A percentile compares a stretch with the other conserved stretches of the same genome.
phyloP scores from a whole-genome alignment of 257 asterid species.

The Agastache rugosa region DNA sequence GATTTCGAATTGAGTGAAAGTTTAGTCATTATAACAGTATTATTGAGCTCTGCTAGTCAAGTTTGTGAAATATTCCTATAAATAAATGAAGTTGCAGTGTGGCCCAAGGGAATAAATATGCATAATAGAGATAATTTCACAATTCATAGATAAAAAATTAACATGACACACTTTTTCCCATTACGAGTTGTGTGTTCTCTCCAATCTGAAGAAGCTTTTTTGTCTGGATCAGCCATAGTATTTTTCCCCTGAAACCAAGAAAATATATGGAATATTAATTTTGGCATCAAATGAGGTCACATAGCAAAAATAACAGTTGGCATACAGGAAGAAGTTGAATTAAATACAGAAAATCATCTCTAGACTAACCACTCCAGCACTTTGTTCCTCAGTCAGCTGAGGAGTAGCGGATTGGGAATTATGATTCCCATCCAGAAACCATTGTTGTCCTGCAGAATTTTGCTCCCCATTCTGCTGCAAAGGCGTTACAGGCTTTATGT shows the following conservation, averaged over 20 bases:
- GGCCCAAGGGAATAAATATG: neutral
- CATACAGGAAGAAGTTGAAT: constrained; percentile 9
- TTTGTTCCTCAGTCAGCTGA: constrained; percentile 53
- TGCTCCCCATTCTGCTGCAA: constrained; percentile 55
- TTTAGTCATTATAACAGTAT: constrained; percentile 3
- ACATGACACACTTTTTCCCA: constrained; percentile 68
- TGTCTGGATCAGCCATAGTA: constrained; percentile 40
- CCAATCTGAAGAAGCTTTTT: constrained; percentile 61
- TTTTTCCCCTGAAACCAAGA: constrained; percentile 57
- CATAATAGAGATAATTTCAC: constrained; percentile 9
- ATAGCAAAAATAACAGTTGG: neutral
- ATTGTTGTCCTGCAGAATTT: constrained; percentile 41
- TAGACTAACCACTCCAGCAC: constrained; percentile 42
- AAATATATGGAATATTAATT: constrained; percentile 17
- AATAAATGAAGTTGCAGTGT: neutral
- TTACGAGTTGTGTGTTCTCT: constrained; percentile 65
- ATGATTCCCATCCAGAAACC: constrained; percentile 47
- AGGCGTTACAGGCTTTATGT: constrained; percentile 54
- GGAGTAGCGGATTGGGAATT: constrained; percentile 52
- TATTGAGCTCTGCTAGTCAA: constrained; percentile 7
- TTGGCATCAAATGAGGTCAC: constrained; percentile 26
- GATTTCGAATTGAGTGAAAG: neutral
- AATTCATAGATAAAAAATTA: neutral
- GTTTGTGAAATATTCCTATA: constrained; percentile 13
- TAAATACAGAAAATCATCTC: constrained; percentile 42